A percentile compares a stretch with the other conserved stretches of the same genome.
Evolutionary conservation across 2,329 filamentous ascomycete genomes (phyloP).

Genomic region (Seiridium unicorne): DNA sequence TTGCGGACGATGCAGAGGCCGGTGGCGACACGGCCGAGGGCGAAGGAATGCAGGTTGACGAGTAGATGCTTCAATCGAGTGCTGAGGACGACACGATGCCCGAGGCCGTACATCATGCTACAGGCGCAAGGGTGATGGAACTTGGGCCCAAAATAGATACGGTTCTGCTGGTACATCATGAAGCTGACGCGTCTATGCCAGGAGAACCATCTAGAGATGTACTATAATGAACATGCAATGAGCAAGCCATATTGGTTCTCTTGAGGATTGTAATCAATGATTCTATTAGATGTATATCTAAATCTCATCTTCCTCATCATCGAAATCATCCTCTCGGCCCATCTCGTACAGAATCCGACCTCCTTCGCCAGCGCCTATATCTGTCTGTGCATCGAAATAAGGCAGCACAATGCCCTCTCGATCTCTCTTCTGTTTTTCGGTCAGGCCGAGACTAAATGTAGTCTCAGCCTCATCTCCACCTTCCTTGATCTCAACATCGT

Average conservation of each 20-base stretch:
- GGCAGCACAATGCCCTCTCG: constrained; percentile 88
- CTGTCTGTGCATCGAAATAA: constrained; percentile 94
- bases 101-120: neutral
- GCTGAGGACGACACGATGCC: constrained; percentile 21
- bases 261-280: too few species aligned
- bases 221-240: constrained; percentile 6
- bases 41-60: constrained; percentile 45
- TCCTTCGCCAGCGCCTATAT: constrained; percentile 75
- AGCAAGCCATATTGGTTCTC: neutral
- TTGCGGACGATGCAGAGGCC: constrained; percentile 54
- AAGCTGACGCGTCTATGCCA: constrained; percentile 11
- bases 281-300: constrained; percentile 8
- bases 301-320: constrained; percentile 66
- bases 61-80: constrained; percentile 17
- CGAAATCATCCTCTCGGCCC: constrained; percentile 94
- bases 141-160: constrained; percentile 9
- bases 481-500: constrained; percentile 37
- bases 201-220: constrained; percentile 8
- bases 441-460: constrained; percentile 84
- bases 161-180: constrained; percentile 1
- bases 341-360: constrained; percentile 96
- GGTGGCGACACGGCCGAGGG: constrained; percentile 34
- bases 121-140: neutral
- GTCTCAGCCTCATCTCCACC: constrained; percentile 57
- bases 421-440: constrained; percentile 84